Evolutionary conservation across 345 rosid species (phyloP).

Genomic region (Eucalyptus fibrosa): DNA sequence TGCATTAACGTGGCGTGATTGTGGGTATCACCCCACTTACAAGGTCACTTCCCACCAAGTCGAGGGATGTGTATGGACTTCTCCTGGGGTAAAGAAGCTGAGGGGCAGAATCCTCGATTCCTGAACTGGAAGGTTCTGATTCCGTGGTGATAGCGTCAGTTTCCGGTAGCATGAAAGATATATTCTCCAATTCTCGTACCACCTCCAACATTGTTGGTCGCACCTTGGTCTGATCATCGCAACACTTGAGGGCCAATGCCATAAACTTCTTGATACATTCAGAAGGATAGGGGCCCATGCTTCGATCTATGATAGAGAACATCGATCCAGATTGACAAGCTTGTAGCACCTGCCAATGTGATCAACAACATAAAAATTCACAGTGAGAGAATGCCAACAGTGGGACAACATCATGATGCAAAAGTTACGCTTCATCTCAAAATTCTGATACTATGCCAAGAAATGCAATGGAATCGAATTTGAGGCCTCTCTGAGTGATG

Average conservation of each 20-base stretch:
- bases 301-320: conserved; percentile 56
- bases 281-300: conserved; percentile 72
- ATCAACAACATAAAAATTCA: background rate
- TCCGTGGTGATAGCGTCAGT: conserved; percentile 17
- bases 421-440: background rate
- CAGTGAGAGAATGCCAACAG: background rate
- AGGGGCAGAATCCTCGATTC: conserved; percentile 10
- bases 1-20: conserved; percentile 26
- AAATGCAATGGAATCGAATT: background rate
- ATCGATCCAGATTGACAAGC: conserved; percentile 62
- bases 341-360: conserved; percentile 31
- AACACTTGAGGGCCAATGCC: conserved; percentile 64
- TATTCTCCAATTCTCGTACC: conserved; percentile 70
- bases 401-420: background rate
- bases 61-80: conserved; percentile 33
- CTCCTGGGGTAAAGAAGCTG: conserved; percentile 27
- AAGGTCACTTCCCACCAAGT: conserved; percentile 75
- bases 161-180: conserved; percentile 53
- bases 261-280: conserved; percentile 71
- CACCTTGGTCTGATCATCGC: conserved; percentile 50
- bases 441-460: background rate
- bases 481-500: background rate
- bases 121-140: background rate
- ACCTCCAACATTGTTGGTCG: conserved; percentile 94
- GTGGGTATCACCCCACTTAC: conserved; percentile 69